Base-by-base conservation (phyloP, 2,329 filamentous ascomycete species). In the Phymatotrichopsis omnivora region DNA sequence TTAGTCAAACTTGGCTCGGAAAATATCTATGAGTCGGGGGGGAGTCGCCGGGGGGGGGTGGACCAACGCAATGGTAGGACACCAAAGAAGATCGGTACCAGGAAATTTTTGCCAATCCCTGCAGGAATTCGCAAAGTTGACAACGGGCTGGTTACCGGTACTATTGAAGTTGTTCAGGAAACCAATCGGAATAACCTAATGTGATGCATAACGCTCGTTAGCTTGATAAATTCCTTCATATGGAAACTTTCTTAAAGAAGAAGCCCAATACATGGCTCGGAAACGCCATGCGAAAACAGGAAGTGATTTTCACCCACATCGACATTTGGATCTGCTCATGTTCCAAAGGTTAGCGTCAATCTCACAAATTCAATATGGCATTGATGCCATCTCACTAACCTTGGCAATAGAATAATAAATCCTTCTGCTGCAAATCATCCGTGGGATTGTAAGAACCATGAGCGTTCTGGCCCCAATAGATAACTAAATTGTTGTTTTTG, bases 401-500 rank as follows among this genome's bases (percentile, higher is more conserved):
- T 20, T 41, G 14, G 37, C 43, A 42, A 27, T 46, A 46, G 27
- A 28, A 38, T 14, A 42, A 32, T 20, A 46, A 27, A 25, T 28
- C 20, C n/a, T 46, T 16, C 24, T 46, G 43, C 24, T 34, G 36
- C 17, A 25, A 32, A 22, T 14, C 36, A n/a, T 14, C 14, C n/a
- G 16, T 27, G 14, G 14, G 23, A 17, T 41, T 33, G 35, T 41
- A 41, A 12, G 35, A 32, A n/a, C 44, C 30, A 28, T 35, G 30
- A n/a, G 44, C 30, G 20, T 47, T 43, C 44, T 47, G 44, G 14
- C 44, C 44, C 44, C 44, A 47, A 14, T 47, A 43, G 7, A 42
- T 8, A 28, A 29, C 44, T 20, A 47, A 11, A 27, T 47, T 47
- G 44, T 43, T 43, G n/a, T 24, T 20, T 14, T 39, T 33, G 2